Evolutionary conservation across 2,329 filamentous ascomycete species (phyloP).

Genomic region (Beauveria sp.): DNA sequence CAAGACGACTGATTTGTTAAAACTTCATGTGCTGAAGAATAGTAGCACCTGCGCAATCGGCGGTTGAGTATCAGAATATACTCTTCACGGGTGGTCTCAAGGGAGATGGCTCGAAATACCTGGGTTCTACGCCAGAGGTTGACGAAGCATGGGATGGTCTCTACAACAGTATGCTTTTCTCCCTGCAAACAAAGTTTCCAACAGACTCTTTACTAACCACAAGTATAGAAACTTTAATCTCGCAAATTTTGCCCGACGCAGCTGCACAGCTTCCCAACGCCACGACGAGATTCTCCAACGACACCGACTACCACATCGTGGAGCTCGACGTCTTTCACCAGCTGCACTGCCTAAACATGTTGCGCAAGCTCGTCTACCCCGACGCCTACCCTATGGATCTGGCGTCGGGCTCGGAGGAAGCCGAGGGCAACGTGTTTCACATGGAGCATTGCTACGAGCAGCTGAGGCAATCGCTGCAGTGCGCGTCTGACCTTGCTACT

Average conservation of each 20-base stretch:
- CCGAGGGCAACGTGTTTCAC: conserved; percentile 21
- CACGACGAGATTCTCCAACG: conserved; percentile 42
- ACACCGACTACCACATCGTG: conserved; percentile 46
- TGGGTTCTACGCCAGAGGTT: conserved; percentile 46
- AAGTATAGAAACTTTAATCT: conserved; percentile 40
- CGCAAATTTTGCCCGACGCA: conserved; percentile 47
- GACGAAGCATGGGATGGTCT: conserved; percentile 49
- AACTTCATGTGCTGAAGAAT: background rate
- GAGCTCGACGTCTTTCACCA: conserved; percentile 51
- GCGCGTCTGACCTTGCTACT: conserved; percentile 44
- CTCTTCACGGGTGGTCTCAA: conserved; percentile 39
- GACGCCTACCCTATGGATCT: conserved; percentile 34
- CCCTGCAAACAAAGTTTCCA: too few relatives aligned
- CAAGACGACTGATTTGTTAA: background rate
- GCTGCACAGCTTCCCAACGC: conserved; percentile 45
- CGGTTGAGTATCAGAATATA: conserved; percentile 41
- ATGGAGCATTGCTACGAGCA: conserved; percentile 47
- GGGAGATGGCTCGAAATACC: conserved; percentile 39
- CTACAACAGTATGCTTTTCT: conserved; percentile 20
- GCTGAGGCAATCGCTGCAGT: conserved; percentile 45
- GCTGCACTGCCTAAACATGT: conserved; percentile 41
- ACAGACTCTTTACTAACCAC: background rate
- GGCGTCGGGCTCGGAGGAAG: conserved; percentile 38
- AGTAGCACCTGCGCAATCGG: conserved; percentile 37
- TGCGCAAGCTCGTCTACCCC: conserved; percentile 39